Conservation (phyloP, 208 protist genomes). For the Leptomonas pyrrhocoris region DNA sequence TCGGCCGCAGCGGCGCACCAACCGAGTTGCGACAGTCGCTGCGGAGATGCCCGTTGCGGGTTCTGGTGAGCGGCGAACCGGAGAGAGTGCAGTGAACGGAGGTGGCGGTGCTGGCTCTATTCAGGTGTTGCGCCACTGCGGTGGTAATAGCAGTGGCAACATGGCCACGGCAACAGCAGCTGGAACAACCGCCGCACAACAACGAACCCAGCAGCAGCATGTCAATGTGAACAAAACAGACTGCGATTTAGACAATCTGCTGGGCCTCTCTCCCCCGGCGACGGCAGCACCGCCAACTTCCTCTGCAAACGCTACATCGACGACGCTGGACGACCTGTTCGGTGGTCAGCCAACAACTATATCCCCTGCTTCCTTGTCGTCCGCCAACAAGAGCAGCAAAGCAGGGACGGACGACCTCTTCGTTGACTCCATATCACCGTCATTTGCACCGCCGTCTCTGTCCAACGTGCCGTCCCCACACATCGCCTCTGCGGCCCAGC, state of each 20-base stretch:
- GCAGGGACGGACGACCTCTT: no score
- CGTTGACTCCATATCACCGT: no score
- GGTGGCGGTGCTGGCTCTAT: neutral
- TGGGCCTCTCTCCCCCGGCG: neutral
- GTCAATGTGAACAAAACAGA: neutral
- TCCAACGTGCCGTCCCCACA: neutral
- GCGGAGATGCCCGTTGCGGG: neutral
- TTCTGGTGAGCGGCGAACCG: neutral
- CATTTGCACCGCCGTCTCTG: no score
- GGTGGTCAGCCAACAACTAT: neutral
- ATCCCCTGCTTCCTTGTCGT: no score
- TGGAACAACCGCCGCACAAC: neutral
- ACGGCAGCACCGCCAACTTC: neutral
- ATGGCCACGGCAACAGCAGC: neutral
- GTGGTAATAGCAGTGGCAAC: no score
- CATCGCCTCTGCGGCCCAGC: neutral
- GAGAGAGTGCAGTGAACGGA: neutral
- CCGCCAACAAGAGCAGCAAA: no score
- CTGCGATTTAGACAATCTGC: neutral
- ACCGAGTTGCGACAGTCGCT: neutral
- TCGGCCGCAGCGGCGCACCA: constrained; percentile 13
- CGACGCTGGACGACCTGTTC: constrained; percentile 13
- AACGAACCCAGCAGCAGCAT: neutral
- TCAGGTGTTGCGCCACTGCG: constrained; percentile 2
- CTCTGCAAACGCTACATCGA: neutral